Evolutionary conservation across 768 basidiomycete genomes (phyloP).

Genomic region (Russula ochroleuca): DNA sequence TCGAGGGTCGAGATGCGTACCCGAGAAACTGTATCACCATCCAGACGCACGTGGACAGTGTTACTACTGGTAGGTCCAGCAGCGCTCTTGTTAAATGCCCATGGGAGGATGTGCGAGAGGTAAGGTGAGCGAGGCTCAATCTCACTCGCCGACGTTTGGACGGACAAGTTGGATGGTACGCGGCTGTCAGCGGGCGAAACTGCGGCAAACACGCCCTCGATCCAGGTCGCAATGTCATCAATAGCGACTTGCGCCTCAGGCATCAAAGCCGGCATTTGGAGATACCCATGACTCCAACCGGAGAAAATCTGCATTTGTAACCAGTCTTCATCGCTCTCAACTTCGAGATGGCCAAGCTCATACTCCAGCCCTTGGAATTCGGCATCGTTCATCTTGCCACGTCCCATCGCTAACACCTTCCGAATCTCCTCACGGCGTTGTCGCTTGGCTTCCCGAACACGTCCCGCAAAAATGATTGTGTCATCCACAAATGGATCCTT

Average conservation of each 20-base stretch:
- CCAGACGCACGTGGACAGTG: neutral
- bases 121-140: constrained; percentile 14
- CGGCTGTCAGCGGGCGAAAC: constrained; percentile 10
- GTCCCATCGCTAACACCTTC: constrained; percentile 53
- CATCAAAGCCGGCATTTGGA: constrained; percentile 92
- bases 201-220: constrained; percentile 64
- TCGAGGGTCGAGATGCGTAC: constrained; percentile 19
- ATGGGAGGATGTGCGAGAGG: constrained; percentile 22
- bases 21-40: constrained; percentile 3
- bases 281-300: constrained; percentile 96
- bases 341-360: constrained; percentile 56
- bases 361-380: constrained; percentile 32
- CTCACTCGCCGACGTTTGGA: constrained; percentile 13
- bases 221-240: constrained; percentile 87
- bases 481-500: constrained; percentile 95
- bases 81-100: constrained; percentile 11
- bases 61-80: neutral
- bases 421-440: constrained; percentile 67
- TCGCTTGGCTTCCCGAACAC: constrained; percentile 91
- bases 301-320: constrained; percentile 90
- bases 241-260: constrained; percentile 74
- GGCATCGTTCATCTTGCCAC: constrained; percentile 54
- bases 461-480: constrained; percentile 93
- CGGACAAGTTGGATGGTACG: constrained; percentile 1
- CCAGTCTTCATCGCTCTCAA: constrained; percentile 89